These are phyloP conservation scores for Coriolopsis trogii DNA, from an alignment of 1,284 basidiomycete genomes.

Conservation along the genomic window DNA sequence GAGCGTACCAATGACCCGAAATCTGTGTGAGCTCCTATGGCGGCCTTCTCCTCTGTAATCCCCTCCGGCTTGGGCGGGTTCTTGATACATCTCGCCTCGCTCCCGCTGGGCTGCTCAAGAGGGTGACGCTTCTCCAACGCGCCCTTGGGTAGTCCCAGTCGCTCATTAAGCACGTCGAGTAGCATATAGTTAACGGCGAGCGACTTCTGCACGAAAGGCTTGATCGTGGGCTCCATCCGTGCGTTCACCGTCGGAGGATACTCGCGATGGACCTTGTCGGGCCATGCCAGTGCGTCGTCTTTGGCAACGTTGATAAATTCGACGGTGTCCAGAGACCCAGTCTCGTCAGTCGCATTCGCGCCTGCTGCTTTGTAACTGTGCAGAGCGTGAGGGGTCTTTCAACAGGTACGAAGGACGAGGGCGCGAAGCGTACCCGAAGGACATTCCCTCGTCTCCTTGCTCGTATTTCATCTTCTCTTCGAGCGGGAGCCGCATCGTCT, in stretches of 20 bases:
- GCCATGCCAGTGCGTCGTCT: conserved; percentile 38
- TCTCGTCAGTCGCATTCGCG: conserved; percentile 37
- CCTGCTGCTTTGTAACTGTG: conserved; percentile 39
- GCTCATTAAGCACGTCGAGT: conserved; percentile 33
- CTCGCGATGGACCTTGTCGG: conserved; percentile 32
- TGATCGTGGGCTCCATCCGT: conserved; percentile 35
- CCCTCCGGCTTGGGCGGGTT: conserved; percentile 29
- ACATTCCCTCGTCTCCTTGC: conserved; percentile 40
- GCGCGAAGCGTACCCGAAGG: conserved; percentile 32
- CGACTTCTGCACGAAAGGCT: conserved; percentile 38
- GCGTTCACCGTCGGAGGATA: conserved; percentile 38
- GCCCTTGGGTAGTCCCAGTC: conserved; percentile 27
- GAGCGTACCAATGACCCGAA: conserved; percentile 32
- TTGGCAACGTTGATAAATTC: conserved; percentile 39
- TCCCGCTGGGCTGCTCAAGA: conserved; percentile 37
- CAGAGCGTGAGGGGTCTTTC: not conserved
- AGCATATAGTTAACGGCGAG: conserved; percentile 37
- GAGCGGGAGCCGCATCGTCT: conserved; percentile 38
- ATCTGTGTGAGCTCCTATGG: conserved; percentile 41
- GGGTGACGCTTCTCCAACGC: conserved; percentile 34
- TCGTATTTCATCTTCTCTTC: conserved; percentile 43
- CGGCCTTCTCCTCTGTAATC: conserved; percentile 29
- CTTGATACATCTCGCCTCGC: conserved; percentile 43
- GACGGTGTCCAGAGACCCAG: conserved; percentile 35
- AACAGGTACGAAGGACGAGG: not conserved